phyloP scores from a whole-genome alignment of 441 rosid species.

The Croton laevigatus region DNA sequence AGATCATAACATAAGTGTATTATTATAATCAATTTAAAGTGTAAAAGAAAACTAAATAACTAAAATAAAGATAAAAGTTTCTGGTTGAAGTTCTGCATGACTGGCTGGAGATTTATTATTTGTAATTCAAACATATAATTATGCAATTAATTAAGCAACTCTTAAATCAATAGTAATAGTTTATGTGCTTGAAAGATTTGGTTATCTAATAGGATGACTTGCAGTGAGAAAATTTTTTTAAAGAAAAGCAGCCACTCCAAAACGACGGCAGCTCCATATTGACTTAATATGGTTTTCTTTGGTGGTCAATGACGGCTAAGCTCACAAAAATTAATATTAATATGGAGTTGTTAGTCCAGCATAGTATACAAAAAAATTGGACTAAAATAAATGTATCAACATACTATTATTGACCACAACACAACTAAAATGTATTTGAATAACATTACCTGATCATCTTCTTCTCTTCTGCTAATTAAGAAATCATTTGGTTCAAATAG shows the following conservation, averaged over 20 bases:
- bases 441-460: neutral
- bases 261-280: constrained; percentile 10
- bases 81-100: neutral
- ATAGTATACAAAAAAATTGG: neutral
- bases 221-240: neutral
- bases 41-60: neutral
- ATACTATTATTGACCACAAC: constrained; percentile 5
- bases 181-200: no score
- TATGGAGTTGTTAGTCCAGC: neutral
- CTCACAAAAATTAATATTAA: neutral
- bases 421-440: neutral
- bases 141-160: neutral
- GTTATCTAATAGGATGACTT: neutral
- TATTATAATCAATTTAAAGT: neutral
- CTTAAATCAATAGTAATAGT: neutral
- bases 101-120: no score
- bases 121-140: no score
- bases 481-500: no score
- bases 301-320: neutral
- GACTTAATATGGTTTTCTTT: neutral
- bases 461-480: no score
- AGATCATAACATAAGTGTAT: no score
- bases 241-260: neutral
- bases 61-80: neutral
- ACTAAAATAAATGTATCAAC: neutral